Evolutionary conservation across 345 rosid species (phyloP).

Genomic region (Eucalyptus cloeziana): DNA sequence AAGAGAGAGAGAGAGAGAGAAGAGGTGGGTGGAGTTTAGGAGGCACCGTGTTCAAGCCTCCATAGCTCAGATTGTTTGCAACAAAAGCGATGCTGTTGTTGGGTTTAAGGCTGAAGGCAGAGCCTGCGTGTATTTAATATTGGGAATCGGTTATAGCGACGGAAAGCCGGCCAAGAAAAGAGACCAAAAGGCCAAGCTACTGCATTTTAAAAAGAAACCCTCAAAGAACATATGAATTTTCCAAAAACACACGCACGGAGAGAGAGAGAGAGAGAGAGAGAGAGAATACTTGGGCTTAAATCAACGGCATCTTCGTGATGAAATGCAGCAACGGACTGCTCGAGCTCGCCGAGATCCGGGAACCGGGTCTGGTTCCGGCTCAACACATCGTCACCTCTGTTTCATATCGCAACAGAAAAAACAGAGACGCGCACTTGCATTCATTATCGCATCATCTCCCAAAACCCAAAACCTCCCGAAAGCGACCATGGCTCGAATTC

Average conservation of each 20-base stretch:
- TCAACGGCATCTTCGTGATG: slow-evolving; percentile 58
- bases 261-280: not conserved
- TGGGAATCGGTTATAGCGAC: not conserved
- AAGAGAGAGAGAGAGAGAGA: not conserved
- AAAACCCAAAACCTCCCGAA: not conserved
- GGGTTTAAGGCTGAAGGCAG: slow-evolving; percentile 40
- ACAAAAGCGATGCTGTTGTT: slow-evolving; percentile 40
- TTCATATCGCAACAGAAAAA: not conserved
- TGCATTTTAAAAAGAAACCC: not conserved
- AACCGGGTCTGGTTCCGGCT: slow-evolving; percentile 27
- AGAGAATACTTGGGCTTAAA: slow-evolving; percentile 64
- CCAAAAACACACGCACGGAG: not conserved
- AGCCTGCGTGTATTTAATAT: slow-evolving; percentile 12
- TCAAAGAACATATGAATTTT: not conserved
- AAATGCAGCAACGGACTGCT: slow-evolving; percentile 42
- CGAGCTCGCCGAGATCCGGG: slow-evolving; percentile 70
- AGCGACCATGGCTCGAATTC: not conserved
- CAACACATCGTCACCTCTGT: slow-evolving; percentile 27
- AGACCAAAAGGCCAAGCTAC: not conserved
- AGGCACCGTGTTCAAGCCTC: slow-evolving; percentile 60
- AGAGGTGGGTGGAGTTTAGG: not conserved
- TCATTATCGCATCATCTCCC: not conserved
- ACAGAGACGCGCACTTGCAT: not conserved
- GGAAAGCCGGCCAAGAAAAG: not conserved
- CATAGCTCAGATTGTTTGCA: slow-evolving; percentile 37